A percentile compares a stretch with the other conserved stretches of the same genome.
Evolutionary conservation across 768 basidiomycete species (phyloP).

Genomic region (Multifurca ochricompacta): DNA sequence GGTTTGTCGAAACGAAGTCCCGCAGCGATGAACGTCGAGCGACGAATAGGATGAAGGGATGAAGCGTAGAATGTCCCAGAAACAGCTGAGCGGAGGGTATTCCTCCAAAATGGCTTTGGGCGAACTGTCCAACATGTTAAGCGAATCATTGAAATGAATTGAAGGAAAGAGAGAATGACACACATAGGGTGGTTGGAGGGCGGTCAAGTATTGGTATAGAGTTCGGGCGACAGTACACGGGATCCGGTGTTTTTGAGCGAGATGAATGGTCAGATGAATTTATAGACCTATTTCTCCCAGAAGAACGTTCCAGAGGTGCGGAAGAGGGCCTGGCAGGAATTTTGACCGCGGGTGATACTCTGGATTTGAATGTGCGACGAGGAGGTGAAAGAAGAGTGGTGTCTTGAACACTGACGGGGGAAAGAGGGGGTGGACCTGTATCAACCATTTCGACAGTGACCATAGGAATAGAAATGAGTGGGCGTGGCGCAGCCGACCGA

Average conservation of each 20-base stretch:
- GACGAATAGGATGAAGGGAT: conserved; percentile 62
- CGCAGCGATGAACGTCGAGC: conserved; percentile 73
- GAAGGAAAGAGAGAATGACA: conserved; percentile 28
- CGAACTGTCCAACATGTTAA: conserved; percentile 41
- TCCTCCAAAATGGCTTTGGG: conserved; percentile 78
- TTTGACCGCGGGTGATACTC: background rate
- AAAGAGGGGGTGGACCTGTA: background rate
- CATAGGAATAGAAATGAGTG: background rate
- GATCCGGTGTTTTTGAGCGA: background rate
- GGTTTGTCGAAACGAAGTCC: conserved; percentile 63
- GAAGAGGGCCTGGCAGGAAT: background rate
- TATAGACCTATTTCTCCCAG: background rate
- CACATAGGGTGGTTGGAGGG: conserved; percentile 60
- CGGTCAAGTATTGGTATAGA: conserved; percentile 36
- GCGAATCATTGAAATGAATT: background rate
- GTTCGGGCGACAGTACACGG: background rate
- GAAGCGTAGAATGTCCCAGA: conserved; percentile 66
- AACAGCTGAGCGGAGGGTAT: conserved; percentile 63
- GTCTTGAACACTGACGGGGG: background rate
- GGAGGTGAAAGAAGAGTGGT: conserved; percentile 7
- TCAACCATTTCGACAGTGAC: conserved; percentile 18
- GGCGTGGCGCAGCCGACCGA: background rate
- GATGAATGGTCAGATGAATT: background rate
- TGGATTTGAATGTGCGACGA: conserved; percentile 1
- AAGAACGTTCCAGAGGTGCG: background rate